These are phyloP conservation scores for Eucalyptus dawsonii DNA, from an alignment of 345 rosid species.

Conservation along the genomic window DNA sequence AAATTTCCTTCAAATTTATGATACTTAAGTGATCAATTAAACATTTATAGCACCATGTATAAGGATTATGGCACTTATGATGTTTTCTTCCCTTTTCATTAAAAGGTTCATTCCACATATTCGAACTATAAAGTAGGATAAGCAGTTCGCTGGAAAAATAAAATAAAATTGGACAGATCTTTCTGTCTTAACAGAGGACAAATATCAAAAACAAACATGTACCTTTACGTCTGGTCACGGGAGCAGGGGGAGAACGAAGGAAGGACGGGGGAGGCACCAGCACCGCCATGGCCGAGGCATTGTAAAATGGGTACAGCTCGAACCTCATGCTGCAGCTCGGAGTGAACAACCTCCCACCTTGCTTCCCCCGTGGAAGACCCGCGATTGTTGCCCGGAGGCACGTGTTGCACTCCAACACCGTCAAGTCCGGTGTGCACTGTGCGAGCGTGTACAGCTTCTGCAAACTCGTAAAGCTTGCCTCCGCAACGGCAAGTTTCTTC, in stretches of 20 bases:
- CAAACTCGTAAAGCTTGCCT: not conserved
- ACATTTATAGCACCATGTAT: too few relatives aligned
- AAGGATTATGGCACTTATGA: not conserved
- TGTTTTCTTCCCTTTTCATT: not conserved
- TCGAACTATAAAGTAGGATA: not conserved
- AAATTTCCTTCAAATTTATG: too few relatives aligned
- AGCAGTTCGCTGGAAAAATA: not conserved
- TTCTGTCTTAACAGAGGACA: not conserved
- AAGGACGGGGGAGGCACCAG: not conserved
- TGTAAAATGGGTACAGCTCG: not conserved
- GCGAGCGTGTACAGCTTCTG: constrained; percentile 26
- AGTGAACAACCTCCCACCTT: not conserved
- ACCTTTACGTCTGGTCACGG: not conserved
- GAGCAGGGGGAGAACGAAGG: not conserved
- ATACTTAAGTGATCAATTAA: too few relatives aligned
- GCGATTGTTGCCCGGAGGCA: not conserved
- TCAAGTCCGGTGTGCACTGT: constrained; percentile 51
- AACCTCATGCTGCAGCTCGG: not conserved
- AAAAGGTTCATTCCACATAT: not conserved
- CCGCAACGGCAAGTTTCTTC: constrained; percentile 14
- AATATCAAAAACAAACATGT: not conserved
- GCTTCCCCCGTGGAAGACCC: not conserved
- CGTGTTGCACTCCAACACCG: not conserved
- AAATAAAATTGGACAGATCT: not conserved
- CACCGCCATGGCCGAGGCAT: not conserved